Base-by-base conservation (phyloP, 768 basidiomycete genomes). In the Leccinum broughii region DNA sequence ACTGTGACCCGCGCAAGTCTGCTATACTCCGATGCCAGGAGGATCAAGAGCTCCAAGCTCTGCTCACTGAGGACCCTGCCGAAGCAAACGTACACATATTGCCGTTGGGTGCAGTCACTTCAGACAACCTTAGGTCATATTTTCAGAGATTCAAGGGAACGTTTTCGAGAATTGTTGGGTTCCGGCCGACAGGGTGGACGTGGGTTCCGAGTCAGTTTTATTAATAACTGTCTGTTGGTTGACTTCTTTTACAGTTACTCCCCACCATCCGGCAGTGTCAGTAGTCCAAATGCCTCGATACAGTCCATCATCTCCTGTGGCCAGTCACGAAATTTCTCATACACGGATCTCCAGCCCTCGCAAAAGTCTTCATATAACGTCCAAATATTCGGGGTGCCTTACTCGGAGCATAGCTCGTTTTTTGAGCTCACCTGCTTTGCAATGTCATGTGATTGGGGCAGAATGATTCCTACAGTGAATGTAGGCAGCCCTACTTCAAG, bases 141-240 rank as follows among this genome's bases (percentile, higher is more conserved):
- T 76, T 92, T 22, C 85, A 86, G 48, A 85, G 85, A 6, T 93
- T 87, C 69, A 84, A 88, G 56, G 85, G 85, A 5, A 80, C 77
- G 13, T 98, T 89, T 70, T 82, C 80, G 52, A 86, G 83, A 56
- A 84, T 85, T 1, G 80, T 97, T 13, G 95, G 89, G 0, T 90
- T 98, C 65, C 78, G 95, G 59, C 97, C 97, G 0, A 98, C 97
- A 0, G 97, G 97, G 37, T 98, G 96, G 96, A 92, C 93, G 86
- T 97, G 61, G 70, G 92, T 83, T 44, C 11, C 48, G 0, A 32
- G 30, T 51, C 10, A 26, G 4, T 3, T 7, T 4, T 2, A 26
- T 37, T 4, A 17, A 28, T 51, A 10, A 6, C 4, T 32, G 49
- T 26, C 3, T 17, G 35, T 54, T 51, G 20, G 32, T 51, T 65